Evolutionary conservation across 768 basidiomycete species (phyloP), one percentile per base, ranked within the genome.

Genomic region (Tricholoma sp.): DNA sequence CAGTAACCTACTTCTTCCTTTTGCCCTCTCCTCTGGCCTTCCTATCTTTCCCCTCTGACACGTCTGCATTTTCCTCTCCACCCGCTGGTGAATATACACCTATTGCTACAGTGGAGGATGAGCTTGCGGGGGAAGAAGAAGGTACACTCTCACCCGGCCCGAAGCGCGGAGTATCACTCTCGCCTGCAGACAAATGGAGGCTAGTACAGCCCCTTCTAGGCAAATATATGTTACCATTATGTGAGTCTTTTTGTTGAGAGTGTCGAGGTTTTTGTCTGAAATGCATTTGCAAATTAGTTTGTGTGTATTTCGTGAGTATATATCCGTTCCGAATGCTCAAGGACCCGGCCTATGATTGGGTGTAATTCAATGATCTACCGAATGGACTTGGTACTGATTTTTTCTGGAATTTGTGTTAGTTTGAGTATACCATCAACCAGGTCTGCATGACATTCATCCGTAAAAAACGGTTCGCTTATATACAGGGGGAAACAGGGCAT

Each of bases 1-100:
- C 93, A 0, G 54, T 88, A 39, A 79, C 88, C 12, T 94, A 89
- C 66, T 84, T 84, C 66, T 76, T 89, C 63, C 74, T 97, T 36
- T 82, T 97, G 1, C 95, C 52, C 8, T 33, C 39, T 13, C 28
- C 28, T 11, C 20, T 29, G 13, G 6, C 52, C 28, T 53, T 53
- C 41, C 29, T 53, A 17, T 53, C 52, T 20, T 11, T 42, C 2
- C 20, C 41, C n/a, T 13, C 33, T 9, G 52, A 34, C 15, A 8
- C 41, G 11, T 32, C 28, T 41, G 41, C 24, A 13, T 36, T 36
- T 28, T 9, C 29, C 41, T 41, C 39, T 41, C 39, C 29, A 9
- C 41, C 52, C 4, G 15, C 52, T 28, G 39, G 39, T 13, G 39
- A 41, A 11, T 53, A 53, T 44, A 44, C 52, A 13, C 52, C 52